Evolutionary conservation across 2,329 filamentous ascomycete species (phyloP).

Genomic region (Rutstroemia sydowiana): DNA sequence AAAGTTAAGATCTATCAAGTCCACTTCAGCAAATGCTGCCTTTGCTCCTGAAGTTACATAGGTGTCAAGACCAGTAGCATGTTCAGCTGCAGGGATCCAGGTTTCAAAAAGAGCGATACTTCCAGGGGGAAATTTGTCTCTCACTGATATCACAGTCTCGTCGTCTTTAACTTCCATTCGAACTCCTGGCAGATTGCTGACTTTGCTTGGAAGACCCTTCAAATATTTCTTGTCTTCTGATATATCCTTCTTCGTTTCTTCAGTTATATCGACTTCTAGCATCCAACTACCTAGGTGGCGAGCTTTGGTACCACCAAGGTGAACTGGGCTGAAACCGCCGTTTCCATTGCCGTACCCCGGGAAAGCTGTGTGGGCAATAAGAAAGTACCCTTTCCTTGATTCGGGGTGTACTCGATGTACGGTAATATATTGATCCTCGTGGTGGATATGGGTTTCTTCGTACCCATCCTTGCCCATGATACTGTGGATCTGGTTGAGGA

Average conservation of each 20-base stretch:
- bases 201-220: constrained; percentile 75
- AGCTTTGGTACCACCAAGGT: constrained; percentile 75
- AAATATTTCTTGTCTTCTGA: constrained; percentile 64
- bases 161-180: constrained; percentile 63
- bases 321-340: constrained; percentile 70
- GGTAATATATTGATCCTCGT: constrained; percentile 92
- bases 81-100: constrained; percentile 83
- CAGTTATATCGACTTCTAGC: constrained; percentile 76
- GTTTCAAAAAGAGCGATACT: constrained; percentile 95
- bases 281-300: constrained; percentile 86
- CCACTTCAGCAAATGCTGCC: constrained; percentile 67
- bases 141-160: constrained; percentile 72
- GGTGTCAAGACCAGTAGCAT: constrained; percentile 74
- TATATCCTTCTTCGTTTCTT: constrained; percentile 58
- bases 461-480: constrained; percentile 94
- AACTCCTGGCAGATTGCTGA: constrained; percentile 67
- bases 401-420: constrained; percentile 91
- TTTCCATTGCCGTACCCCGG: constrained; percentile 83
- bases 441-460: constrained; percentile 92
- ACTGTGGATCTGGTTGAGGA: constrained; percentile 90
- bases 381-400: constrained; percentile 86
- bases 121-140: constrained; percentile 80
- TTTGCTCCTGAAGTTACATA: constrained; percentile 78
- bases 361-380: constrained; percentile 94
- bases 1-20: constrained; percentile 81